These are phyloP conservation scores for Diaporthe helianthi DNA, from an alignment of 2,329 filamentous ascomycete genomes.

Conservation along the genomic window DNA sequence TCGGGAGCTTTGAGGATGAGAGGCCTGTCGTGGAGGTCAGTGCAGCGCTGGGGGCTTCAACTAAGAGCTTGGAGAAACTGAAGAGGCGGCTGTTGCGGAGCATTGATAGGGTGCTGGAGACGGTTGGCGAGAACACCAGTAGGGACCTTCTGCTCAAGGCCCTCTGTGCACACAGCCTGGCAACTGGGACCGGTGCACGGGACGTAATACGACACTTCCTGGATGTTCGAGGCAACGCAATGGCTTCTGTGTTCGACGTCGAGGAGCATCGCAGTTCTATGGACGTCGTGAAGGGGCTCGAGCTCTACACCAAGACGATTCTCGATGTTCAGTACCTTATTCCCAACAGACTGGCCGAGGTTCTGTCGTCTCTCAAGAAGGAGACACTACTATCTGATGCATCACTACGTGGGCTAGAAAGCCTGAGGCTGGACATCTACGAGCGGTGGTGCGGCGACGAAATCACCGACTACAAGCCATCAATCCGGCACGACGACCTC, in stretches of 20 bases:
- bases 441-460: conserved; percentile 83
- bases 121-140: conserved; percentile 60
- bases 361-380: conserved; percentile 72
- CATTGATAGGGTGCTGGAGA: conserved; percentile 73
- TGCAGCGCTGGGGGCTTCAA: conserved; percentile 62
- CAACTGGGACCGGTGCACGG: conserved; percentile 78
- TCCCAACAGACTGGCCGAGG: conserved; percentile 73
- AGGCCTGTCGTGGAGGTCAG: conserved; percentile 44
- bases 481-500: conserved; percentile 81
- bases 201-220: conserved; percentile 84
- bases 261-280: conserved; percentile 50
- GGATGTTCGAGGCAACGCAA: conserved; percentile 72
- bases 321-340: conserved; percentile 79
- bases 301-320: conserved; percentile 78
- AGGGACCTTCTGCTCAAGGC: conserved; percentile 70
- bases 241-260: conserved; percentile 66
- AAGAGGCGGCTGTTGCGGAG: conserved; percentile 69
- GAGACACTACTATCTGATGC: conserved; percentile 75
- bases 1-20: conserved; percentile 72
- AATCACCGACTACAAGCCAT: conserved; percentile 84
- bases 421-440: conserved; percentile 78
- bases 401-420: conserved; percentile 69
- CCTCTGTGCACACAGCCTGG: conserved; percentile 82
- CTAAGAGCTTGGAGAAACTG: conserved; percentile 67
- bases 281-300: conserved; percentile 69